Evolutionary conservation across 495 filamentous ascomycete genomes (phyloP), one percentile per base, ranked within the genome.

Genomic region (Durotheca rogersii): DNA sequence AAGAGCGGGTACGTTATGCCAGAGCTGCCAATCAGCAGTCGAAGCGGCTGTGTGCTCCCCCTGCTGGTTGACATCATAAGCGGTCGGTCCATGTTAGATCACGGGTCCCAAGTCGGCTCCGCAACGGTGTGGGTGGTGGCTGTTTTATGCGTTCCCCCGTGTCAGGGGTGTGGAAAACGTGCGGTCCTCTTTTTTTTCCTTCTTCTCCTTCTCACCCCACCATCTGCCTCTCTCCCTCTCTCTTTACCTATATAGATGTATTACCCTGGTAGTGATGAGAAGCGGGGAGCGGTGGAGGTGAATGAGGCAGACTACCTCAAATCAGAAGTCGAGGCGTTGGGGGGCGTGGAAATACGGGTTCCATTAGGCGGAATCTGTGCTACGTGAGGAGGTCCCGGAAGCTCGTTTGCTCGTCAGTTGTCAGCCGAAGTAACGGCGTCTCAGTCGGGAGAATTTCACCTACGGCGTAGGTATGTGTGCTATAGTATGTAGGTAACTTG

Each of bases 31-130:
- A 53, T 50, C 35, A 46, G 19, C 15, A 14, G 3, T 10, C 6
- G 5, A 29, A 23, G 14, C 21, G 18, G 30, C 41, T 41, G 45
- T 33, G 17, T 7, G 31, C 23, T 9, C 23, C 35, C 39, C 38
- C 45, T 53, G 56, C 25, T 42, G 23, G 20, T 11, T 53, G 50
- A 58, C 56, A 53, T 58, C 56, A 58, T 58, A 53, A 39, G 16
- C 7, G 11, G 18, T n/a, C 6, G 10, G 30, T 38, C 39, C 16
- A 46, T 39, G 33, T 33, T 46, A 16, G 42, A 23, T 49, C 7
- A n/a, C 47, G 27, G 18, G 19, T 34, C 38, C 43, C 20, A 17
- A 48, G 37, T 9, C 9, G 4, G 23, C 40, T 55, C 11, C 25
- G 43, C 42, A 33, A 44, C 31, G 39, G 27, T 43, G 11, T 19